These are phyloP conservation scores for Blastobotrys capitulatus DNA, from an alignment of 1,139 yeast species.

Conservation along the genomic window DNA sequence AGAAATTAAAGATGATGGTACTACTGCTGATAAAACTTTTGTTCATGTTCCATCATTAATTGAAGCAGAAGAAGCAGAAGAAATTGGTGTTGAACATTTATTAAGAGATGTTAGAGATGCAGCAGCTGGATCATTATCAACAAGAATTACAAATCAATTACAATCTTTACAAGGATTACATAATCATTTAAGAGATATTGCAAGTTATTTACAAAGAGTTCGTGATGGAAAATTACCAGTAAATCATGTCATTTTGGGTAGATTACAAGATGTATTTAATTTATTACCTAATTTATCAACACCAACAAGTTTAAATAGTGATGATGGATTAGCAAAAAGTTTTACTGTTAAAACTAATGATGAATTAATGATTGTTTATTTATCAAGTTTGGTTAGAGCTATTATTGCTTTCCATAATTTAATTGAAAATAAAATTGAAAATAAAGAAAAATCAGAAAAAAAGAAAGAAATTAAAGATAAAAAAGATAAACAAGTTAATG, in stretches of 20 bases:
- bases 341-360: conserved; percentile 92
- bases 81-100: conserved; percentile 96
- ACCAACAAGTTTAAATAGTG: conserved; percentile 25
- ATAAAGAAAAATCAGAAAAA: conserved; percentile 31
- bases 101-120: conserved; percentile 93
- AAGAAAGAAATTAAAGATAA: conserved; percentile 12
- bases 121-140: conserved; percentile 88
- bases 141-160: conserved; percentile 81
- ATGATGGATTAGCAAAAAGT: conserved; percentile 53
- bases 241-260: conserved; percentile 85
- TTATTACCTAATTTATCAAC: conserved; percentile 74
- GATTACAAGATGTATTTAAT: conserved; percentile 91
- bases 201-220: conserved; percentile 72
- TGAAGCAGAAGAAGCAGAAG: conserved; percentile 99
- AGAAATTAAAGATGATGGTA: conserved; percentile 95
- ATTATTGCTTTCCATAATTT: conserved; percentile 95
- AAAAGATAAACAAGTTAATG: conserved; percentile 9
- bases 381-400: conserved; percentile 84
- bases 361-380: conserved; percentile 88
- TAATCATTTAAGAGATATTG: conserved; percentile 73
- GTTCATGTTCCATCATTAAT: conserved; percentile 88
- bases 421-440: conserved; percentile 91
- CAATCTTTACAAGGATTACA: conserved; percentile 84
- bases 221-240: conserved; percentile 69
- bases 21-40: conserved; percentile 87